These are phyloP conservation scores for Gillenia trifoliata DNA, from an alignment of 306 rosid genomes.

Conservation along the genomic window DNA sequence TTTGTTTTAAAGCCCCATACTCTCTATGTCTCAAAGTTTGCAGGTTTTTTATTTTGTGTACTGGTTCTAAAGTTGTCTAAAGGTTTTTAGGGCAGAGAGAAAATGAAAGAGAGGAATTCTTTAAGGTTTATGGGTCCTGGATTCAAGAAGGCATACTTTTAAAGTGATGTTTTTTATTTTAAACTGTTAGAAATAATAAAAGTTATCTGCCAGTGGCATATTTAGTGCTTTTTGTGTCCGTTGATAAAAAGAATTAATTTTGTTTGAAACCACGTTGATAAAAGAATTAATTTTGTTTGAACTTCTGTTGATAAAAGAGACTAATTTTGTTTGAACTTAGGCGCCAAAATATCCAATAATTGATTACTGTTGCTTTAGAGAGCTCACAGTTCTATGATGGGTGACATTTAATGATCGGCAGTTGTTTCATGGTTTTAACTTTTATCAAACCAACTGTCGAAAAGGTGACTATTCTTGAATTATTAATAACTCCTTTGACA, in stretches of 20 bases:
- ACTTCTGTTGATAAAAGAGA: too few relatives aligned
- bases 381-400: not conserved
- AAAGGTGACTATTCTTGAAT: too few relatives aligned
- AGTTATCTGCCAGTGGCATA: not conserved
- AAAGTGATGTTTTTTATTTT: not conserved
- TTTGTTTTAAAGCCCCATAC: not conserved
- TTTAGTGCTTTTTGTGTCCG: not conserved
- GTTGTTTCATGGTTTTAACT: not conserved
- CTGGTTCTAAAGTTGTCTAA: not conserved
- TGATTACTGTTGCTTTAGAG: not conserved
- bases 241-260: not conserved
- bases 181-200: not conserved
- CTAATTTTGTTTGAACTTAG: not conserved
- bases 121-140: not conserved
- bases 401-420: not conserved
- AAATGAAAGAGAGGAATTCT: not conserved
- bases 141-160: not conserved
- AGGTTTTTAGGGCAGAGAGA: not conserved
- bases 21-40: not conserved
- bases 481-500: too few relatives aligned
- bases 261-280: too few relatives aligned
- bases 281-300: too few relatives aligned
- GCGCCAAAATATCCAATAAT: not conserved
- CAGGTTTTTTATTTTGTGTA: not conserved
- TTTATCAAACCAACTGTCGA: too few relatives aligned